A percentile compares a stretch with the other conserved stretches of the same genome.
These are phyloP conservation scores for Zizania palustris DNA, from an alignment of 202 grass and related monocot genomes.

Conservation along the genomic window DNA sequence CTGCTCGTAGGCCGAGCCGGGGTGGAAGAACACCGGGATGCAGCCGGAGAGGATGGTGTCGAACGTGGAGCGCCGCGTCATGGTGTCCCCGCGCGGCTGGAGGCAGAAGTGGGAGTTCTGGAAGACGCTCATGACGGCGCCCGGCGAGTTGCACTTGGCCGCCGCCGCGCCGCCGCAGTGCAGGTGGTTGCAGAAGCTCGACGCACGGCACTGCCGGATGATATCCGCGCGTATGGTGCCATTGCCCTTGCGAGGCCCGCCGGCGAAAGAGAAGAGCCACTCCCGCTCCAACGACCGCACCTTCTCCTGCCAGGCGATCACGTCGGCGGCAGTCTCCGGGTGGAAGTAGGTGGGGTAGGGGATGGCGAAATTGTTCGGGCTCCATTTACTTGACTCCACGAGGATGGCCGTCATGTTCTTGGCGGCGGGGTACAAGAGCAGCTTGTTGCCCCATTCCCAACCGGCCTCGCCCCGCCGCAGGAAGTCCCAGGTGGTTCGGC, in stretches of 20 bases:
- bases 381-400: constrained; percentile 59
- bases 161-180: constrained; percentile 44
- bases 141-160: constrained; percentile 44
- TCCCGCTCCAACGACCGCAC: constrained; percentile 22
- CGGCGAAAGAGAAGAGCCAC: constrained; percentile 83
- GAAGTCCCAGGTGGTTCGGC: constrained; percentile 74
- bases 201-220: constrained; percentile 61
- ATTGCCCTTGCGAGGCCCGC: constrained; percentile 53
- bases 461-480: constrained; percentile 42
- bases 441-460: constrained; percentile 69
- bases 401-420: constrained; percentile 65
- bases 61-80: constrained; percentile 72
- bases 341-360: constrained; percentile 85
- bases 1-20: constrained; percentile 60
- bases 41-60: constrained; percentile 77
- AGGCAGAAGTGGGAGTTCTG: constrained; percentile 66
- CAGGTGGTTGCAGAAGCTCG: constrained; percentile 49
- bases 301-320: constrained; percentile 52
- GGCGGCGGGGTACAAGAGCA: constrained; percentile 57
- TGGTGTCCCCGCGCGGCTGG: constrained; percentile 69
- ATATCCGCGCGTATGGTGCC: constrained; percentile 54
- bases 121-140: constrained; percentile 61
- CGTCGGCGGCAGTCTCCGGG: constrained; percentile 52
- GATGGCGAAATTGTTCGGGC: constrained; percentile 45
- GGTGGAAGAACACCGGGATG: constrained; percentile 83